Percentiles rank a stretch among this genome's conserved stretches.
phyloP scores from a whole-genome alignment of 495 filamentous ascomycete genomes.

The Pyronema omphalodes region DNA sequence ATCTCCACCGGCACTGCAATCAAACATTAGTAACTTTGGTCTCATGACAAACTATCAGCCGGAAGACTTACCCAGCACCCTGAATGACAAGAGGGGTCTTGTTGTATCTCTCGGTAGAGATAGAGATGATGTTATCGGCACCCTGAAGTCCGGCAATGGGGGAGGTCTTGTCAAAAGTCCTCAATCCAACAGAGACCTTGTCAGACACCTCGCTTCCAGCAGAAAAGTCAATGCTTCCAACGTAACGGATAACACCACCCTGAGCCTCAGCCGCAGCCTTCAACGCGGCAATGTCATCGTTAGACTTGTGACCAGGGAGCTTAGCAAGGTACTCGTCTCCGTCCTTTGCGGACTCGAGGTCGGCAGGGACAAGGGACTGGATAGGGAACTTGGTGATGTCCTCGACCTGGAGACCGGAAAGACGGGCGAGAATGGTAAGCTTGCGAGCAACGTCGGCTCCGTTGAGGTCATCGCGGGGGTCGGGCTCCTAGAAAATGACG shows the following conservation, averaged over 20 bases:
- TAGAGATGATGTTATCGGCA: conserved; percentile 94
- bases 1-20: conserved; percentile 55
- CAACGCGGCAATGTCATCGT: conserved; percentile 61
- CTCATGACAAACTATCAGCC: background rate
- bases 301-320: conserved; percentile 45
- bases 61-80: conserved; percentile 49
- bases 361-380: conserved; percentile 70
- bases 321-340: conserved; percentile 66
- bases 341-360: conserved; percentile 52
- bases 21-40: background rate
- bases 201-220: conserved; percentile 43
- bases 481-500: conserved; percentile 43
- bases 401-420: conserved; percentile 59
- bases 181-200: conserved; percentile 49
- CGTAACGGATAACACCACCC: conserved; percentile 84
- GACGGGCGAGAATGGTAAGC: conserved; percentile 74
- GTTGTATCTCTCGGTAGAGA: conserved; percentile 89
- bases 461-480: conserved; percentile 89
- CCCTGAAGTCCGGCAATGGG: conserved; percentile 87
- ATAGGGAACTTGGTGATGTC: conserved; percentile 74
- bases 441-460: conserved; percentile 94
- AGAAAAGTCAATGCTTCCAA: conserved; percentile 71
- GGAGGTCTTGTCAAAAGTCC: conserved; percentile 62
- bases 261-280: conserved; percentile 61
- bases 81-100: conserved; percentile 78